phyloP scores from a whole-genome alignment of 139 green algal species.

The Chara braunii region DNA sequence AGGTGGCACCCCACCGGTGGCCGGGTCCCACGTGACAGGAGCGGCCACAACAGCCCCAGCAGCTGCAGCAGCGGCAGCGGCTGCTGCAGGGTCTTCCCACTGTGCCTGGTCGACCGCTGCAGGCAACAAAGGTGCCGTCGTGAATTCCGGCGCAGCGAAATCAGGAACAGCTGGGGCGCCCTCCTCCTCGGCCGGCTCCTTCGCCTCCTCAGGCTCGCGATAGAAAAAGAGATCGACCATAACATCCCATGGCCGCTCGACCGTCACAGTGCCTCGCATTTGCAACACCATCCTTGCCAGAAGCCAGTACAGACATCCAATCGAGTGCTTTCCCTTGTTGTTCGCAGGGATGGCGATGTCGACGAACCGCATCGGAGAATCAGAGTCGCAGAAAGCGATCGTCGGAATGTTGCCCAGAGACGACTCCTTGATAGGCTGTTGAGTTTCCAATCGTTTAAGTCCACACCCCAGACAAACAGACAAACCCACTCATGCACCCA shows the following conservation, averaged over 20 bases:
- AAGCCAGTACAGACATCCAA: conserved; percentile 94
- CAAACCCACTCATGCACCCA: too few species aligned
- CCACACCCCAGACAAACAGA: too few species aligned
- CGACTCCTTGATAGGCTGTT: conserved; percentile 94
- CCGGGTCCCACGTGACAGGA: background rate
- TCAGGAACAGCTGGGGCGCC: conserved; percentile 4
- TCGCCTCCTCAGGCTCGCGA: conserved; percentile 75
- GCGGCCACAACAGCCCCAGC: background rate
- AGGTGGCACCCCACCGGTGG: background rate
- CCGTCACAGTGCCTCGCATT: conserved; percentile 81
- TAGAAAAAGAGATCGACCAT: conserved; percentile 99
- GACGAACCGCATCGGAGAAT: conserved; percentile 83
- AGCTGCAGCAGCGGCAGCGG: conserved; percentile 2
- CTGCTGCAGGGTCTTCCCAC: conserved; percentile 16
- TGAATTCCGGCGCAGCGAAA: conserved; percentile 13
- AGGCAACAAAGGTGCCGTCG: background rate
- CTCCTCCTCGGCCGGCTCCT: conserved; percentile 60
- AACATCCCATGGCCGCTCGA: conserved; percentile 49
- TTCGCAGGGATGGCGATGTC: conserved; percentile 99
- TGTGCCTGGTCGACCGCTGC: conserved; percentile 26
- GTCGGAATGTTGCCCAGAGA: conserved; percentile 98
- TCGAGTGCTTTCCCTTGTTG: conserved; percentile 98
- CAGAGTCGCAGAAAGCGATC: conserved; percentile 99
- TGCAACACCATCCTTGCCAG: conserved; percentile 95
- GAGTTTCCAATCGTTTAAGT: too few species aligned